These are phyloP conservation scores for Candida sanyaensis DNA, from an alignment of 1,139 yeast species.

Conservation along the genomic window DNA sequence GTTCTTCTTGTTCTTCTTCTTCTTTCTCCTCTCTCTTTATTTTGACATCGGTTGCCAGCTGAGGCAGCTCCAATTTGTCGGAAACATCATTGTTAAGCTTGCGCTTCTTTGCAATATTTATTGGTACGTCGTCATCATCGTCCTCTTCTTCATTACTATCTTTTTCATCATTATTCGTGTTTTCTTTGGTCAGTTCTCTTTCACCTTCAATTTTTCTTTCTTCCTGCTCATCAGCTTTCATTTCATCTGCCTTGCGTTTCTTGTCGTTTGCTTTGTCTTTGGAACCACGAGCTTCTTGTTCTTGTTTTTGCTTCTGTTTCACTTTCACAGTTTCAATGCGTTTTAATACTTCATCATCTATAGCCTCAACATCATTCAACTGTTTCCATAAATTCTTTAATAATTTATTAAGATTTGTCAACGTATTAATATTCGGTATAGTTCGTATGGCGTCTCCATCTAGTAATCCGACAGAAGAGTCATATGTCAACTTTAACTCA, in stretches of 20 bases:
- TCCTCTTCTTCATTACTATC: conserved; percentile 5
- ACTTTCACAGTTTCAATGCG: conserved; percentile 19
- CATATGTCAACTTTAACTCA: conserved; percentile 56
- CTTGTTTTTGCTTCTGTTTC: neutral
- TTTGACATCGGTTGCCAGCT: conserved; percentile 12
- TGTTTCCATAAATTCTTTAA: conserved; percentile 51
- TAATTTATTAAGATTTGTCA: conserved; percentile 48
- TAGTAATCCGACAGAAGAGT: conserved; percentile 57
- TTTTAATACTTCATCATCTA: conserved; percentile 43
- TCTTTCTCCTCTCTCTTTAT: conserved; percentile 13
- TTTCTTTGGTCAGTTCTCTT: conserved; percentile 4
- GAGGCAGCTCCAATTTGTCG: neutral
- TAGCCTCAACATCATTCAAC: conserved; percentile 45
- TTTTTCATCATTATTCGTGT: neutral
- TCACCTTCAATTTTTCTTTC: conserved; percentile 1
- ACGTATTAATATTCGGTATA: conserved; percentile 47
- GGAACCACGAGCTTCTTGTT: neutral
- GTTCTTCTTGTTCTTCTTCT: conserved; percentile 8
- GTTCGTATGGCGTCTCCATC: conserved; percentile 57
- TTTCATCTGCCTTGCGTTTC: conserved; percentile 14
- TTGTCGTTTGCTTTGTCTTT: conserved; percentile 7
- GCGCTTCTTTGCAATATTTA: conserved; percentile 16
- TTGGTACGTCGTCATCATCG: conserved; percentile 16
- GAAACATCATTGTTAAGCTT: conserved; percentile 9
- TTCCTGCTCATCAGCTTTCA: conserved; percentile 8